phyloP scores from a whole-genome alignment of 345 rosid genomes.

The Sapria himalayana region DNA sequence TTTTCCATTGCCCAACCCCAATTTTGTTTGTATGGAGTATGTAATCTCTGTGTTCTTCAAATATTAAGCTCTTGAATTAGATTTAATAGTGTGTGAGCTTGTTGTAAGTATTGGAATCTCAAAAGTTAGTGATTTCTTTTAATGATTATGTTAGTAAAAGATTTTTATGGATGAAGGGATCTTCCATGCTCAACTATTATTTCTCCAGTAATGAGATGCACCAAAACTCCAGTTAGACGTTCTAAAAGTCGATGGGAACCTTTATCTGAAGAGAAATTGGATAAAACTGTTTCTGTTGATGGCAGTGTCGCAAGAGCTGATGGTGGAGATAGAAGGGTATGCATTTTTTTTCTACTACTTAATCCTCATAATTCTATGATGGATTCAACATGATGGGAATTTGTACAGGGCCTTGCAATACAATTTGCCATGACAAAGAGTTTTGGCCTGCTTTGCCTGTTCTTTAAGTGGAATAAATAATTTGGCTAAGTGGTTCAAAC shows the following conservation, averaged over 20 bases:
- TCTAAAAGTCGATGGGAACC: conserved; percentile 99
- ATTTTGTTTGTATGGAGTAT: conserved; percentile 31
- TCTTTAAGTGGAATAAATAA: too few relatives aligned
- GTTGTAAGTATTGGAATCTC: neutral
- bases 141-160: too few relatives aligned
- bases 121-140: too few relatives aligned
- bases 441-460: too few relatives aligned
- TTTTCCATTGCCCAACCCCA: conserved; percentile 28
- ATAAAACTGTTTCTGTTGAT: conserved; percentile 19
- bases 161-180: too few relatives aligned
- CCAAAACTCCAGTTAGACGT: conserved; percentile 53
- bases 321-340: conserved; percentile 50
- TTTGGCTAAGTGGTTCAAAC: too few relatives aligned
- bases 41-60: conserved; percentile 9
- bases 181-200: conserved; percentile 18
- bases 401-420: too few relatives aligned
- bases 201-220: conserved; percentile 18
- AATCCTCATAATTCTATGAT: too few relatives aligned
- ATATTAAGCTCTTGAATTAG: too few relatives aligned
- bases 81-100: too few relatives aligned
- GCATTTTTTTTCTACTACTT: neutral
- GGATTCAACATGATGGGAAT: too few relatives aligned
- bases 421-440: too few relatives aligned
- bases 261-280: conserved; percentile 41
- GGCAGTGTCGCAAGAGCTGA: conserved; percentile 30